Percentiles rank a stretch among this genome's conserved stretches.
phyloP scores from a whole-genome alignment of 345 rosid genomes.

The Moricandia arvensis region DNA sequence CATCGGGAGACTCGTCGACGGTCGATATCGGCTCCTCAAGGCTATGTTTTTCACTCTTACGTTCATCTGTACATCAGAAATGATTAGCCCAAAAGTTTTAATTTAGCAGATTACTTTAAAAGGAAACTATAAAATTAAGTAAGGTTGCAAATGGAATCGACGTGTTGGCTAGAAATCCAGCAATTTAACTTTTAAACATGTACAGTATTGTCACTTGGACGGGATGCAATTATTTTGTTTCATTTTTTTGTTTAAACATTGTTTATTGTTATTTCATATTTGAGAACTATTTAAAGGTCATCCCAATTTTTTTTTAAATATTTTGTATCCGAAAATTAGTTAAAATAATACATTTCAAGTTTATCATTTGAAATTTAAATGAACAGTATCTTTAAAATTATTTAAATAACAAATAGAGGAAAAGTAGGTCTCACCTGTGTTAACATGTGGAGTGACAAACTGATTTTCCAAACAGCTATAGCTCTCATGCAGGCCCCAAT shows the following conservation, averaged over 20 bases:
- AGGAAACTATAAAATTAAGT: background rate
- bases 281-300: background rate
- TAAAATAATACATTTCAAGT: background rate
- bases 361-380: too few species aligned
- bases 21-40: constrained; percentile 47
- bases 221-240: background rate
- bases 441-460: constrained; percentile 28
- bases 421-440: constrained; percentile 42
- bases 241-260: background rate
- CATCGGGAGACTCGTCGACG: constrained; percentile 41
- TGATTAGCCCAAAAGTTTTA: background rate
- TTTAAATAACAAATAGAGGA: background rate
- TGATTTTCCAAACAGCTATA: constrained; percentile 49
- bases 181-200: background rate
- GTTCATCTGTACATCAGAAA: constrained; percentile 42
- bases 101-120: background rate
- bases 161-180: background rate
- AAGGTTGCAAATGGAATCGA: background rate
- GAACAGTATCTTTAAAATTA: background rate
- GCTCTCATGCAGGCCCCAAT: constrained; percentile 58
- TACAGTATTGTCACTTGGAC: background rate
- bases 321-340: background rate
- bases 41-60: constrained; percentile 39
- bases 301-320: background rate
- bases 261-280: background rate